A percentile compares a stretch with the other conserved stretches of the same genome.
phyloP scores from a whole-genome alignment of 1,284 basidiomycete species.

The Caloboletus firmus region DNA sequence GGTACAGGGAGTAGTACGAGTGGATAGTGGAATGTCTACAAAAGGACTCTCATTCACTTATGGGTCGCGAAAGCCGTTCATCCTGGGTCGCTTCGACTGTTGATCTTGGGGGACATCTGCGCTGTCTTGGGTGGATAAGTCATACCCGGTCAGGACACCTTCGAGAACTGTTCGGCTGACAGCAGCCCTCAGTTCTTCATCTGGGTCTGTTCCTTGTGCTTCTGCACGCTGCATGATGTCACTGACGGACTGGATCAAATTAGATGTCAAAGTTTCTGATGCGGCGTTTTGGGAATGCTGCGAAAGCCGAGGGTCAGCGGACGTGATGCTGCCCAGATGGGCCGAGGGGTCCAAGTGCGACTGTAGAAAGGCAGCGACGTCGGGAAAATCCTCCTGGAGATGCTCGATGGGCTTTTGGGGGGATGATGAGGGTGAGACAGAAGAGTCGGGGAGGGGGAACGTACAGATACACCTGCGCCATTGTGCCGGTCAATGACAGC shows the following conservation, averaged over 20 bases:
- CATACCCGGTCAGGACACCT: slow-evolving; percentile 59
- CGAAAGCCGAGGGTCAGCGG: slow-evolving; percentile 44
- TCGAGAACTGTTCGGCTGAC: slow-evolving; percentile 63
- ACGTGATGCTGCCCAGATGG: slow-evolving; percentile 16
- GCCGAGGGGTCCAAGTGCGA: slow-evolving; percentile 39
- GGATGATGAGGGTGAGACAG: slow-evolving; percentile 3
- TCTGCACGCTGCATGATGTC: slow-evolving; percentile 68
- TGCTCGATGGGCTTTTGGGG: slow-evolving; percentile 66
- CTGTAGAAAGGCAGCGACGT: slow-evolving; percentile 70
- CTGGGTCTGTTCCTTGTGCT: slow-evolving; percentile 60
- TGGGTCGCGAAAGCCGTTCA: slow-evolving; percentile 22
- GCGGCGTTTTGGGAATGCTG: slow-evolving; percentile 68
- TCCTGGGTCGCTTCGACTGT: slow-evolving; percentile 29
- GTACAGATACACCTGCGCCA: slow-evolving; percentile 72
- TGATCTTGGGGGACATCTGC: slow-evolving; percentile 17
- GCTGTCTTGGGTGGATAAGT: slow-evolving; percentile 39
- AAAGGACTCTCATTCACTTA: not conserved
- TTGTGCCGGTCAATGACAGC: slow-evolving; percentile 67
- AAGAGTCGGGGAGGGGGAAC: slow-evolving; percentile 27
- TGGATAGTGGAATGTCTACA: slow-evolving; percentile 5
- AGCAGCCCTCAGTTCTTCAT: slow-evolving; percentile 54
- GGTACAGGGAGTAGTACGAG: slow-evolving; percentile 13
- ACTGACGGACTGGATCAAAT: slow-evolving; percentile 64
- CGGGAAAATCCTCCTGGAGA: slow-evolving; percentile 78
- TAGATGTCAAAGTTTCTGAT: slow-evolving; percentile 68